Conservation (phyloP, 345 rosid genomes). For the Moringa oleifera region DNA sequence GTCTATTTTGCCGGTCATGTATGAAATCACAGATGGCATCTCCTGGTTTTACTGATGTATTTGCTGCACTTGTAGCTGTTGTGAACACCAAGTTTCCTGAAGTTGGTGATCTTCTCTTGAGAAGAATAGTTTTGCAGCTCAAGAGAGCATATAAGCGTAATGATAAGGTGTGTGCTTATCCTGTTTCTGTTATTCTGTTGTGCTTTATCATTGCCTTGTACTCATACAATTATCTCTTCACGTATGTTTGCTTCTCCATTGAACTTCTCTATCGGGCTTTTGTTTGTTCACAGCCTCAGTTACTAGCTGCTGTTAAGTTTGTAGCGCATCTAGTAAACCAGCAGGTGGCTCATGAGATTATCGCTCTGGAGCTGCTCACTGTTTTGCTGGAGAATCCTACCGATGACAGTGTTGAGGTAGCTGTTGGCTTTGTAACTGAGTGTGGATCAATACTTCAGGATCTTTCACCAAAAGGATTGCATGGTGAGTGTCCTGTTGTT, state of each 20-base stretch:
- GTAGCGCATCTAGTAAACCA: slow-evolving; percentile 93
- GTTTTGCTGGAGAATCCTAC: slow-evolving; percentile 74
- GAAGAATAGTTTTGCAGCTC: slow-evolving; percentile 84
- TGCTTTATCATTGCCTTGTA: background rate
- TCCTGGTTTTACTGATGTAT: slow-evolving; percentile 83
- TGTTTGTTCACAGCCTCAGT: slow-evolving; percentile 58
- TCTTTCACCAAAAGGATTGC: slow-evolving; percentile 77
- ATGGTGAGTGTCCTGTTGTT: slow-evolving; percentile 39
- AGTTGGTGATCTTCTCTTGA: slow-evolving; percentile 75
- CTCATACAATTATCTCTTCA: background rate
- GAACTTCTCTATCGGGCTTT: background rate
- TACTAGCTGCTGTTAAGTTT: slow-evolving; percentile 92
- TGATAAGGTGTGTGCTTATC: slow-evolving; percentile 51
- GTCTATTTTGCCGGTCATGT: slow-evolving; percentile 84
- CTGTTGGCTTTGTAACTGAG: slow-evolving; percentile 84
- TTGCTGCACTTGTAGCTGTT: slow-evolving; percentile 81
- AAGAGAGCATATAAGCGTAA: slow-evolving; percentile 95
- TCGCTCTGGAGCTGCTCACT: slow-evolving; percentile 72
- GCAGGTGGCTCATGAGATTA: slow-evolving; percentile 84
- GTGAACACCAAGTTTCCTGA: slow-evolving; percentile 84
- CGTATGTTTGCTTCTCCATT: background rate
- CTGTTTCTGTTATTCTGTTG: background rate
- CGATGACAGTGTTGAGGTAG: slow-evolving; percentile 96
- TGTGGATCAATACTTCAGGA: slow-evolving; percentile 94
- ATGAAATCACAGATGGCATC: slow-evolving; percentile 99